Evolutionary conservation across 257 asterid genomes (phyloP).

Genomic region (Fraxinus americana): DNA sequence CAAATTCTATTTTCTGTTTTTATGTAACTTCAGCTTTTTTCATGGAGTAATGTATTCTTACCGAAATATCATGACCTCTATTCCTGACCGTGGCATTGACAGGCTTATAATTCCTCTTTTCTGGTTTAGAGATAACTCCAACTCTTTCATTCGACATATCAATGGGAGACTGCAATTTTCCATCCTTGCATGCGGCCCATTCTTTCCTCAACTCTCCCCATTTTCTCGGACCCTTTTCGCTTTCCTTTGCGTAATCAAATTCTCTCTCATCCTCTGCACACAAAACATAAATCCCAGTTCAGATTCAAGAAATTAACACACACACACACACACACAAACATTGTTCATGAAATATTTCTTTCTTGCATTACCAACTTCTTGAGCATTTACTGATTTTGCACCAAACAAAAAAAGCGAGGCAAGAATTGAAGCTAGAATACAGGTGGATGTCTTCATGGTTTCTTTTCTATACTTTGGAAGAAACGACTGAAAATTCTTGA

Average conservation of each 20-base stretch:
- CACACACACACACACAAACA: background rate
- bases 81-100: slow-evolving; percentile 51
- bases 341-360: too few species aligned
- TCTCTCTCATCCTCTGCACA: background rate
- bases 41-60: slow-evolving; percentile 22
- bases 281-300: background rate
- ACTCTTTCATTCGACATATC: slow-evolving; percentile 56
- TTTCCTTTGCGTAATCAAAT: slow-evolving; percentile 26
- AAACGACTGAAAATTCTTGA: background rate
- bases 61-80: slow-evolving; percentile 74
- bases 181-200: slow-evolving; percentile 65
- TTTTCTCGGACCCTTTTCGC: slow-evolving; percentile 48
- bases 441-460: slow-evolving; percentile 4
- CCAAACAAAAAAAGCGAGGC: slow-evolving; percentile 31
- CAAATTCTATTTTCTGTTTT: too few species aligned
- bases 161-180: slow-evolving; percentile 67
- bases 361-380: slow-evolving; percentile 44
- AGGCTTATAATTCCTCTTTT: slow-evolving; percentile 35
- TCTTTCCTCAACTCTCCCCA: slow-evolving; percentile 69
- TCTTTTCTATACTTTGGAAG: background rate
- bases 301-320: background rate
- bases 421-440: slow-evolving; percentile 25
- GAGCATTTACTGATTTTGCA: slow-evolving; percentile 40
- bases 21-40: too few species aligned
- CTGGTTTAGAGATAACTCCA: slow-evolving; percentile 22